phyloP scores from a whole-genome alignment of 805 yeast genomes.

The Cyberlindnera amylophila region DNA sequence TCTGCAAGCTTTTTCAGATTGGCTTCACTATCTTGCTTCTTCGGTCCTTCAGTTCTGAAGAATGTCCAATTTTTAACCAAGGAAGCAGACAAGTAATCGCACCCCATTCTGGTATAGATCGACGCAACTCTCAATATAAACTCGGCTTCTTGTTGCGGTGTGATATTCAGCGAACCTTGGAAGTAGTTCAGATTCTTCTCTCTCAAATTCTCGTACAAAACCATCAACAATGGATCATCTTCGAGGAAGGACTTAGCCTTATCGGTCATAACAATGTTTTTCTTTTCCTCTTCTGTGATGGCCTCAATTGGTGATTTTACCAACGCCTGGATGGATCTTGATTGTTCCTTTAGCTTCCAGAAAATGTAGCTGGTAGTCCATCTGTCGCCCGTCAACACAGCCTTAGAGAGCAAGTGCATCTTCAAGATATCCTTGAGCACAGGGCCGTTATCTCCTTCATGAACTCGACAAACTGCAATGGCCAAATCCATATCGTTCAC shows the following conservation, averaged over 20 bases:
- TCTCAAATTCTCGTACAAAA: constrained; percentile 61
- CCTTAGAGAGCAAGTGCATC: constrained; percentile 48
- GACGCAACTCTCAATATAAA: constrained; percentile 60
- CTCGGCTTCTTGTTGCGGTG: constrained; percentile 49
- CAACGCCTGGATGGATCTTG: constrained; percentile 58
- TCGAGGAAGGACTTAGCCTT: constrained; percentile 44
- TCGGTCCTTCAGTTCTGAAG: constrained; percentile 22
- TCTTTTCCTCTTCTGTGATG: constrained; percentile 30
- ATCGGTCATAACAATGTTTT: constrained; percentile 18
- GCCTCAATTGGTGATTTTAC: constrained; percentile 50
- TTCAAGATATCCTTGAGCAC: constrained; percentile 47
- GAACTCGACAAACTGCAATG: constrained; percentile 73
- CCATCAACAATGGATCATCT: constrained; percentile 79
- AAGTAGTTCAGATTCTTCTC: constrained; percentile 46
- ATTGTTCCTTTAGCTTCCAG: constrained; percentile 55
- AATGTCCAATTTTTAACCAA: constrained; percentile 70
- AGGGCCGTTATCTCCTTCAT: constrained; percentile 60
- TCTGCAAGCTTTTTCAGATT: constrained; percentile 8
- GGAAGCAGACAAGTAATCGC: constrained; percentile 70
- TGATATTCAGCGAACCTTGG: constrained; percentile 41
- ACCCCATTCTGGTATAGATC: constrained; percentile 85
- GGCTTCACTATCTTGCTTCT: constrained; percentile 14
- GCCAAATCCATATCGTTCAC: constrained; percentile 71
- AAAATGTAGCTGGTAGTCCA: constrained; percentile 83
- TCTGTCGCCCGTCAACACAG: constrained; percentile 60